These are phyloP conservation scores for Trichosanthes cucumerina DNA, from an alignment of 306 rosid species.

Conservation along the genomic window DNA sequence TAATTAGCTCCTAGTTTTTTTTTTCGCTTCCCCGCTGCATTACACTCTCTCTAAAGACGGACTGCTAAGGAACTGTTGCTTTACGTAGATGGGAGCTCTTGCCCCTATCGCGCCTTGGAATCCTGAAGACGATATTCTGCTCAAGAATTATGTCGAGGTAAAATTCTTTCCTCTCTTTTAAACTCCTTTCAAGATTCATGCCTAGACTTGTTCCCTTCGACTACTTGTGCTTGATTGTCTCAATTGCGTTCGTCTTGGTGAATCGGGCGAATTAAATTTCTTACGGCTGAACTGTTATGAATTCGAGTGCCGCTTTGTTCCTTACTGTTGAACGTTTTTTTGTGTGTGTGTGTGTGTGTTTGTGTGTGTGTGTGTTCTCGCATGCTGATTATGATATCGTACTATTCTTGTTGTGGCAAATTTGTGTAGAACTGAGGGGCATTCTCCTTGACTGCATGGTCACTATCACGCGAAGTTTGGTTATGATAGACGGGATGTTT, in stretches of 20 bases:
- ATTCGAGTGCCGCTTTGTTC: neutral
- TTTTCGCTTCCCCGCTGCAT: neutral
- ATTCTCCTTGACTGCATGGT: neutral
- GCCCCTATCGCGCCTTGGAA: conserved; percentile 46
- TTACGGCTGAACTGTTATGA: neutral
- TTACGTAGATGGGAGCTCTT: conserved; percentile 58
- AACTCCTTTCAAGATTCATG: neutral
- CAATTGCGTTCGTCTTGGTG: neutral
- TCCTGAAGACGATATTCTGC: conserved; percentile 73
- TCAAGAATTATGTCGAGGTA: conserved; percentile 88
- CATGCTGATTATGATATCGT: neutral
- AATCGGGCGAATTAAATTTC: neutral
- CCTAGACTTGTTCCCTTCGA: neutral
- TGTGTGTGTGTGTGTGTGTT: too few relatives aligned
- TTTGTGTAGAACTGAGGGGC: neutral
- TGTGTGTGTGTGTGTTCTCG: neutral
- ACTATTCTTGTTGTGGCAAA: neutral
- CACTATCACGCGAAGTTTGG: neutral
- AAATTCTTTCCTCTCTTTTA: neutral
- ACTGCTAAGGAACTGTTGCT: neutral
- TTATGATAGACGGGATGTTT: neutral
- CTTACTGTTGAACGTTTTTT: neutral
- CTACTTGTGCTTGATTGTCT: neutral
- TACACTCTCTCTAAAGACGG: neutral
- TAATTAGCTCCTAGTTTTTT: too few relatives aligned